phyloP scores from a whole-genome alignment of 495 filamentous ascomycete genomes.

The Aspergillus sclerotioniger region DNA sequence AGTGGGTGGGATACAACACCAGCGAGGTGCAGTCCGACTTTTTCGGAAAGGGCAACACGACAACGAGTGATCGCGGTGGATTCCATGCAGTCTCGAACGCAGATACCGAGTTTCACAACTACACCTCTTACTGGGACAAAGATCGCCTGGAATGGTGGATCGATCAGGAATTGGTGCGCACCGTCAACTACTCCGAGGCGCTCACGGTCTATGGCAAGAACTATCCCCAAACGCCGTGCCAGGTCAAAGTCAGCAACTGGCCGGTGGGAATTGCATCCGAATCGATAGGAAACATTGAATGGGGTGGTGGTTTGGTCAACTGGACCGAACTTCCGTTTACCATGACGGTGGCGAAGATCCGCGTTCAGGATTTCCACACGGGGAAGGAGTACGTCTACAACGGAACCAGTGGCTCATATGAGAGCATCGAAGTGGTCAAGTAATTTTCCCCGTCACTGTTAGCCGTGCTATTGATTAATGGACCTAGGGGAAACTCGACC shows the following conservation, averaged over 20 bases:
- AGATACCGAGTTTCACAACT: slow-evolving; percentile 65
- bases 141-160: slow-evolving; percentile 72
- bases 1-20: slow-evolving; percentile 46
- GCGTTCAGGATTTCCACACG: slow-evolving; percentile 37
- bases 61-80: slow-evolving; percentile 61
- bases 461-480: slow-evolving; percentile 34
- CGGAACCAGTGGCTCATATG: slow-evolving; percentile 31
- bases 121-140: slow-evolving; percentile 78
- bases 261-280: slow-evolving; percentile 45
- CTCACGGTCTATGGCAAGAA: slow-evolving; percentile 46
- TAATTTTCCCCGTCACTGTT: slow-evolving; percentile 36
- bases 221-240: slow-evolving; percentile 74
- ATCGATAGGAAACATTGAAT: slow-evolving; percentile 49
- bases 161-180: slow-evolving; percentile 65
- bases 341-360: slow-evolving; percentile 59
- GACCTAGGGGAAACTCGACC: slow-evolving; percentile 56
- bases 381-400: slow-evolving; percentile 40
- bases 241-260: slow-evolving; percentile 26
- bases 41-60: slow-evolving; percentile 79
- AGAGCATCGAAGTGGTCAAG: slow-evolving; percentile 46
- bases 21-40: slow-evolving; percentile 76
- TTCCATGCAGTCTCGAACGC: slow-evolving; percentile 52
- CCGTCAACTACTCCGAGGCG: slow-evolving; percentile 46
- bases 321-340: slow-evolving; percentile 56
- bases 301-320: slow-evolving; percentile 73